Evolutionary conservation across 768 basidiomycete species (phyloP).

Genomic region (Lanmaoa rubissima): DNA sequence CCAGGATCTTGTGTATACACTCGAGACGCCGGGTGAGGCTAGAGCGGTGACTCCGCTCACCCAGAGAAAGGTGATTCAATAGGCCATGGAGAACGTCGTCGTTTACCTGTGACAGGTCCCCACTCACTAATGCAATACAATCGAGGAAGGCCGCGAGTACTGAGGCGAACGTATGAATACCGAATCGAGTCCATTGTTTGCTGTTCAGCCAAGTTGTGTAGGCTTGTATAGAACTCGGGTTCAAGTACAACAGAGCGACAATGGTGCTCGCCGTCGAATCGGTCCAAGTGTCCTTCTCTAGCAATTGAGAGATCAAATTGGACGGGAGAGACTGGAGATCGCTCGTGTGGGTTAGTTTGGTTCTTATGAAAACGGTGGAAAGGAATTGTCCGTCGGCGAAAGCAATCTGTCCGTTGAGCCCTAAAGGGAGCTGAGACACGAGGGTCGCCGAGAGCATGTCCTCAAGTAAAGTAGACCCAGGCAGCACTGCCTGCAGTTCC

Average conservation of each 20-base stretch:
- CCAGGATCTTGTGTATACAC: constrained; percentile 33
- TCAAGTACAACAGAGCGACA: constrained; percentile 43
- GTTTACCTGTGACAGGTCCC: constrained; percentile 20
- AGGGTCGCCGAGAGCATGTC: constrained; percentile 45
- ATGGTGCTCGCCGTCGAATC: constrained; percentile 44
- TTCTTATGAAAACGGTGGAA: constrained; percentile 3
- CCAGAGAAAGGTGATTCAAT: constrained; percentile 25
- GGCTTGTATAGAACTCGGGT: constrained; percentile 21
- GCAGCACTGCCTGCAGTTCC: constrained; percentile 34
- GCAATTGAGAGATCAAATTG: constrained; percentile 35
- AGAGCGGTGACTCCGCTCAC: background rate
- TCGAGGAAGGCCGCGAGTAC: constrained; percentile 52
- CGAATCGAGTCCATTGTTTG: constrained; percentile 12
- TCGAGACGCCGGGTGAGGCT: constrained; percentile 1
- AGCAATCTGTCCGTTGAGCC: constrained; percentile 24
- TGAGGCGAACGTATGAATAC: constrained; percentile 32
- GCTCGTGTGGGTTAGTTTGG: background rate
- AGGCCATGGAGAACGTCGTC: constrained; percentile 32
- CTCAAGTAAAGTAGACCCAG: constrained; percentile 41
- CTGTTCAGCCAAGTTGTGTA: constrained; percentile 42
- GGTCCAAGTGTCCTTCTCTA: constrained; percentile 44
- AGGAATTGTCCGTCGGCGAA: constrained; percentile 7
- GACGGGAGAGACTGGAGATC: constrained; percentile 8
- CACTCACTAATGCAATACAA: constrained; percentile 17
- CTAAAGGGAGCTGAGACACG: constrained; percentile 33